Percentiles rank a stretch among this genome's conserved stretches.
Conservation (phyloP, 768 basidiomycete genomes). For the Tulasnella calospora region DNA sequence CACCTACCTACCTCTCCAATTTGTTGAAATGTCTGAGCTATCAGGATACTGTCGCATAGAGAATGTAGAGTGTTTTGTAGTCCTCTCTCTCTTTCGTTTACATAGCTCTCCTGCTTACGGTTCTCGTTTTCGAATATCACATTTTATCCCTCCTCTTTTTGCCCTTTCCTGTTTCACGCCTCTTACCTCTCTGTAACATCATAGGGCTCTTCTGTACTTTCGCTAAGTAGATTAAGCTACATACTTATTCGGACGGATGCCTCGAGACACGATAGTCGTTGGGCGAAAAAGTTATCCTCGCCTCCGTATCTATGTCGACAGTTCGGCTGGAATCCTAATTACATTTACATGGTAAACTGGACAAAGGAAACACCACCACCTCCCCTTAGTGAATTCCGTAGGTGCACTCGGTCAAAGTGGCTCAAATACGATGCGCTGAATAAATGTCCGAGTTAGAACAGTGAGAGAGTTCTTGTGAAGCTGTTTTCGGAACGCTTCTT, state of each 20-base stretch:
- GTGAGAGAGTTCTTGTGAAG: background rate
- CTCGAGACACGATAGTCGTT: no score
- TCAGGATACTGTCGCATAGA: background rate
- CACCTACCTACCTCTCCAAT: background rate
- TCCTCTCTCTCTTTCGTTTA: no score
- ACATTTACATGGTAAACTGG: no score
- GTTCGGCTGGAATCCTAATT: no score
- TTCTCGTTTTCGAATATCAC: background rate
- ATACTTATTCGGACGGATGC: background rate
- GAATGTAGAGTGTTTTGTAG: background rate
- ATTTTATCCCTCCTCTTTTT: background rate
- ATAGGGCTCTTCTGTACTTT: background rate
- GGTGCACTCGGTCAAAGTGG: background rate
- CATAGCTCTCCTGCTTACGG: background rate
- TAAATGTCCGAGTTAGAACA: background rate
- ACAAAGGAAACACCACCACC: no score
- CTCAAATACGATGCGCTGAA: background rate
- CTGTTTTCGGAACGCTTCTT: background rate
- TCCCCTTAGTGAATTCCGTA: no score
- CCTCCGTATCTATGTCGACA: no score
- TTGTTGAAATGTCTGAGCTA: background rate
- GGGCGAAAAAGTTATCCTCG: no score
- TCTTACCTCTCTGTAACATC: no score
- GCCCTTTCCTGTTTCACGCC: no score
- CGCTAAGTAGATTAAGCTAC: background rate